Percentiles rank a stretch among this genome's conserved stretches.
Conservation (phyloP, 371 early-diverging fungal genomes). For the Saksenaea vasiformis region DNA sequence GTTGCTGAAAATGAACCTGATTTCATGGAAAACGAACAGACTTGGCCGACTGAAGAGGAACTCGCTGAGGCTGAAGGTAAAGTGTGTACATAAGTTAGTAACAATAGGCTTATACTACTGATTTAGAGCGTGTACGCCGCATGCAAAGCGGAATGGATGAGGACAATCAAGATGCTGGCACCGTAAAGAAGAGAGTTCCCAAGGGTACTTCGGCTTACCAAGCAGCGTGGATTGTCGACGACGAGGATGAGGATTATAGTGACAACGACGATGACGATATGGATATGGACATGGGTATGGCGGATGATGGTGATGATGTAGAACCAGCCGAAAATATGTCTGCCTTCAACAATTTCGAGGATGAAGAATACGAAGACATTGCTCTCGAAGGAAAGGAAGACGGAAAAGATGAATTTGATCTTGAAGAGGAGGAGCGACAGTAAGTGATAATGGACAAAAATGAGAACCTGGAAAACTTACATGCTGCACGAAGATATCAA, state of each 20-base stretch:
- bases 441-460: constrained; percentile 13
- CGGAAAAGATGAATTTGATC: constrained; percentile 44
- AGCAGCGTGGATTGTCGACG: constrained; percentile 95
- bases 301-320: constrained; percentile 38
- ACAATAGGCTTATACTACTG: not conserved
- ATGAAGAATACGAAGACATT: constrained; percentile 81
- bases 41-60: constrained; percentile 98
- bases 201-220: constrained; percentile 96
- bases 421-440: constrained; percentile 52
- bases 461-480: not conserved
- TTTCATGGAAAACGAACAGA: constrained; percentile 90
- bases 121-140: constrained; percentile 38
- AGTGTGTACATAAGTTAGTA: not conserved
- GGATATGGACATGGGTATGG: constrained; percentile 40
- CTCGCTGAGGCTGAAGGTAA: constrained; percentile 76
- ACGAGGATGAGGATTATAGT: constrained; percentile 62
- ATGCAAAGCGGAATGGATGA: constrained; percentile 29
- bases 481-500: constrained; percentile 42
- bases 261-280: constrained; percentile 67
- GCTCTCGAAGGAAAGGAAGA: constrained; percentile 58
- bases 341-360: constrained; percentile 21
- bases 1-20: constrained; percentile 88
- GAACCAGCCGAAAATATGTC: constrained; percentile 32
- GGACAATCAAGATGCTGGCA: constrained; percentile 14
- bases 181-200: constrained; percentile 69